These are phyloP conservation scores for Fusarium abutilonis DNA, from an alignment of 2,329 filamentous ascomycete species.

Conservation along the genomic window DNA sequence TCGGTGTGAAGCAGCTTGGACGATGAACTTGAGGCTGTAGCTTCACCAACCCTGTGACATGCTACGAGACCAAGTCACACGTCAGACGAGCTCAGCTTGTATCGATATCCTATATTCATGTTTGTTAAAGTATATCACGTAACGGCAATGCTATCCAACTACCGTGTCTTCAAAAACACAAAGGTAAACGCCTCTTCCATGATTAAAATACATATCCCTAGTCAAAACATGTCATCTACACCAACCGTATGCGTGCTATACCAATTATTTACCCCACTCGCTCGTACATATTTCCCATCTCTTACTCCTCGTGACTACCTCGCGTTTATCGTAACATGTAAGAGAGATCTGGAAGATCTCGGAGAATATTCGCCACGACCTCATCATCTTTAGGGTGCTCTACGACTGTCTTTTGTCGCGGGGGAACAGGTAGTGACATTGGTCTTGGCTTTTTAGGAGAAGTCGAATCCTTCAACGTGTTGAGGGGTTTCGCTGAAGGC, in stretches of 20 bases:
- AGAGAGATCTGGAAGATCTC: constrained; percentile 55
- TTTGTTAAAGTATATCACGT: constrained; percentile 1
- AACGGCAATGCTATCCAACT: constrained; percentile 14
- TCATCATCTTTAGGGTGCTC: constrained; percentile 45
- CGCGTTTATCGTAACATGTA: constrained; percentile 56
- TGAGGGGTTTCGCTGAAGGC: constrained; percentile 13
- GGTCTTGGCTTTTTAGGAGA: constrained; percentile 6
- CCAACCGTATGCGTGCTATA: background rate
- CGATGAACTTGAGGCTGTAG: too few species aligned
- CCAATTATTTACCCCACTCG: background rate
- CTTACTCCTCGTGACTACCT: constrained; percentile 22
- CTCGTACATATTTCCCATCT: background rate
- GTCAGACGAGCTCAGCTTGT: too few species aligned
- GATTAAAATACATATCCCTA: constrained; percentile 31
- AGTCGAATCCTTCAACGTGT: background rate
- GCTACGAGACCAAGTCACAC: too few species aligned
- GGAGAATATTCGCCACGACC: constrained; percentile 50
- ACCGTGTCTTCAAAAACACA: background rate
- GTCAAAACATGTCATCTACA: background rate
- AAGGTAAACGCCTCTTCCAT: constrained; percentile 30
- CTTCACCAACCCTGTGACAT: too few species aligned
- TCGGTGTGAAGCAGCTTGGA: too few species aligned
- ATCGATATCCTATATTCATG: too few species aligned
- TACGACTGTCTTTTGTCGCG: constrained; percentile 8
- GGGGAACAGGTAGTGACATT: constrained; percentile 12